phyloP scores from a whole-genome alignment of 345 rosid species.

The Turritis glabra region DNA sequence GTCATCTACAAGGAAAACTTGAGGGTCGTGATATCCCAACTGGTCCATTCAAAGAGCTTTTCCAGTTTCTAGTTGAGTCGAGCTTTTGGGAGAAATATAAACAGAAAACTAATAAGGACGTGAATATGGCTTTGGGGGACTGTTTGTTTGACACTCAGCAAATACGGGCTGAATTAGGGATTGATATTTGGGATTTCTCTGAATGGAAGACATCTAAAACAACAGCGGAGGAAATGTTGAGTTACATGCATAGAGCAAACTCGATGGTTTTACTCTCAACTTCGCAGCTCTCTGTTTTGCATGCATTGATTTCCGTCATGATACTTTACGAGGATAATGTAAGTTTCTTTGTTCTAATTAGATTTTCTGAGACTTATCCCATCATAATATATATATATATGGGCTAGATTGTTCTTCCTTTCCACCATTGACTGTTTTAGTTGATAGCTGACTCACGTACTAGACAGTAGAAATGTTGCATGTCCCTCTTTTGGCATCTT shows the following conservation, averaged over 20 bases:
- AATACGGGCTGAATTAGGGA: slow-evolving; percentile 55
- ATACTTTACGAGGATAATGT: slow-evolving; percentile 60
- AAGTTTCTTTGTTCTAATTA: slow-evolving; percentile 45
- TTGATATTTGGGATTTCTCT: slow-evolving; percentile 75
- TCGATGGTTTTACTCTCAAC: slow-evolving; percentile 61
- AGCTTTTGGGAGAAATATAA: slow-evolving; percentile 54
- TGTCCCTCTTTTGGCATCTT: not conserved
- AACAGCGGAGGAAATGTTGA: slow-evolving; percentile 62
- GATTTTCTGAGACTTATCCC: slow-evolving; percentile 11
- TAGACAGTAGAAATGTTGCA: slow-evolving; percentile 12
- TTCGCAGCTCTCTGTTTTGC: slow-evolving; percentile 65
- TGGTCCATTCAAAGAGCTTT: slow-evolving; percentile 89
- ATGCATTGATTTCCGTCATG: slow-evolving; percentile 61
- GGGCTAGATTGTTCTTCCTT: slow-evolving; percentile 9
- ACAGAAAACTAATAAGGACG: slow-evolving; percentile 40
- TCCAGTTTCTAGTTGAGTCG: slow-evolving; percentile 60
- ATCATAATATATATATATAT: slow-evolving; percentile 4
- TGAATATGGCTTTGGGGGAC: slow-evolving; percentile 37
- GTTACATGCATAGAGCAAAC: slow-evolving; percentile 64
- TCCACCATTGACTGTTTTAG: slow-evolving; percentile 1
- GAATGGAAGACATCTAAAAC: slow-evolving; percentile 72
- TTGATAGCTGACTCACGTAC: slow-evolving; percentile 5
- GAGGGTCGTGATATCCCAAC: slow-evolving; percentile 78
- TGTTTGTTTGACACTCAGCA: slow-evolving; percentile 52
- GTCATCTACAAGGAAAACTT: slow-evolving; percentile 87